Base-by-base conservation (phyloP, 805 yeast genomes). In the Henningerozyma blattae region DNA sequence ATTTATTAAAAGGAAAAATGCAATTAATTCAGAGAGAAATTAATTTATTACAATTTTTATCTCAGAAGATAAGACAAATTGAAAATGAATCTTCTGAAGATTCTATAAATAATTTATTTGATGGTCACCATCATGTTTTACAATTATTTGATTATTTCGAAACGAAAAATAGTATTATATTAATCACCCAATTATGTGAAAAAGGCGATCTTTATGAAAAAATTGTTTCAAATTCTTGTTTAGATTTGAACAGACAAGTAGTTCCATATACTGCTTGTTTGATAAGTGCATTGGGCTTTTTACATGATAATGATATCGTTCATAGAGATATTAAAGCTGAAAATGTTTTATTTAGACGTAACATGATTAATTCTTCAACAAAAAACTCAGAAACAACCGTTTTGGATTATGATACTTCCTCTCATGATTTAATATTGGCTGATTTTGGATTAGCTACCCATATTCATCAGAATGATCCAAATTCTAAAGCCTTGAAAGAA, bases 321-420 rank as follows among this genome's bases (percentile, higher is more conserved):
- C 87, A 79, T 47, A 65, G 87, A 30, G 87, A 79, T 45, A 54
- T 79, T 37, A 79, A 79, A 50, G 82, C 86, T 1, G 87, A 79
- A 44, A 79, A 79, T 44, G 58, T 79, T 26, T 58, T 79, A 30
- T 75, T 77, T 48, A 57, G 62, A 33, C 37, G 43, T 24, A 43
- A 43, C 8, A 37, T 25, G 4, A 20, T 29, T 20, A 22, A 18
- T 14, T n/a, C 13, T 12, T 14, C 24, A 10, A 12, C 15, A 29
- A 4, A 16, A 15, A 4, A 31, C 12, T 12, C 15, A 9, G 14
- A 15, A 7, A 41, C 57, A 30, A 58, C 64, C 27, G 57, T 56
- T 31, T 52, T 60, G 33, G 34, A 30, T 5, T 54, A 50, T 34
- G 56, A 54, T 34, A 30, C 47, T 14, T 37, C 44, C 13, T 50